Evolutionary conservation across 2,329 filamentous ascomycete species (phyloP).

Genomic region (Thielaviopsis punctulata): DNA sequence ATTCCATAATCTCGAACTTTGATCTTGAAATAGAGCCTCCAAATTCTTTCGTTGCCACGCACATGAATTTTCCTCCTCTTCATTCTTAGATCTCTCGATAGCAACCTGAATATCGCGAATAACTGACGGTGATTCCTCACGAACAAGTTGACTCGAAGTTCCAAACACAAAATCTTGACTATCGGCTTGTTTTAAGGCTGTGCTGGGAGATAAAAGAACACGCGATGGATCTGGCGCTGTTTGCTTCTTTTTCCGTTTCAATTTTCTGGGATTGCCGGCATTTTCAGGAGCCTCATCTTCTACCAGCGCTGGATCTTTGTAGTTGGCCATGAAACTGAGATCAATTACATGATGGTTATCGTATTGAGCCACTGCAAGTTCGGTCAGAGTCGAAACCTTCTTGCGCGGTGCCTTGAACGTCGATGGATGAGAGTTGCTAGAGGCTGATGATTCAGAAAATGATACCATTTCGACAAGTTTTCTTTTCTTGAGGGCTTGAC

Average conservation of each 20-base stretch:
- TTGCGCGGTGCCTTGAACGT: slow-evolving; percentile 8
- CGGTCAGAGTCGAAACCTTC: slow-evolving; percentile 9
- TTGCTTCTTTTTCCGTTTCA: slow-evolving; percentile 20
- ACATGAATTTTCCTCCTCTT: slow-evolving; percentile 1
- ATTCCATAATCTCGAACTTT: slow-evolving; percentile 42
- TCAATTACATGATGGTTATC: slow-evolving; percentile 7
- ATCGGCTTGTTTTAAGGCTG: slow-evolving; percentile 47
- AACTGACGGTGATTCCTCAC: slow-evolving; percentile 52
- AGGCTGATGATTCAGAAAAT: not conserved
- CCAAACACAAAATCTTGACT: slow-evolving; percentile 70
- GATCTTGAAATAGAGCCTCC: not conserved
- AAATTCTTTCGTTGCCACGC: slow-evolving; percentile 1
- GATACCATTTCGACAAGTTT: not conserved
- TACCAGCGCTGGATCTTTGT: slow-evolving; percentile 8
- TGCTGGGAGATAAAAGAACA: slow-evolving; percentile 47
- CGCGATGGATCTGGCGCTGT: slow-evolving; percentile 15
- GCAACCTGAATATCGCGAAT: slow-evolving; percentile 45
- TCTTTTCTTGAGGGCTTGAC: not conserved
- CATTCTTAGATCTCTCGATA: slow-evolving; percentile 38
- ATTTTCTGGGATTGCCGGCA: slow-evolving; percentile 15
- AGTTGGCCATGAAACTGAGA: slow-evolving; percentile 9
- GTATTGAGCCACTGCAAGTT: slow-evolving; percentile 10
- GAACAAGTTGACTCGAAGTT: slow-evolving; percentile 65
- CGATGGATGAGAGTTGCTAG: not conserved
- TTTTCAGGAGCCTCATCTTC: not conserved